Base-by-base conservation (phyloP, 257 asterid genomes). In the Ehretia macrophylla region DNA sequence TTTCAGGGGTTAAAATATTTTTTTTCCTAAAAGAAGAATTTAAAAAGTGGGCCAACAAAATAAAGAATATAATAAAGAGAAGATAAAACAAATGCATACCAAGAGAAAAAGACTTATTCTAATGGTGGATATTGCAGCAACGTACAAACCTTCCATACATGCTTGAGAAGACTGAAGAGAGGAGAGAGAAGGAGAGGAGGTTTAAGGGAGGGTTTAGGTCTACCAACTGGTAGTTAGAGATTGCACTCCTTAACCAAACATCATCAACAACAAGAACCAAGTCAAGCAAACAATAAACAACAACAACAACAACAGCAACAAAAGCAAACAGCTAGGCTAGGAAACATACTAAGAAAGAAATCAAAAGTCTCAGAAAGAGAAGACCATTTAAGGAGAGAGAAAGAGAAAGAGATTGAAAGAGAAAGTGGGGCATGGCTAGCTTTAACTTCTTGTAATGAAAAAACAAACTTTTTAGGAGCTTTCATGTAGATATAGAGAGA, bases 181-280 rank as follows among this genome's bases (percentile, higher is more conserved):
- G 59, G 56, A 56, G 59, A 55, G 32, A 56, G 49, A 18, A 63
- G 59, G 20, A 54, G 65, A 39, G 58, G 60, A 57, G 81, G 86
- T 75, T 77, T 75, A 80, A 78, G 82, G 56, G 74, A 77, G 78
- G 83, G 73, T 77, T 88, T 90, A 79, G 92, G 90, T 90, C 85
- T 65, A 86, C 85, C 97, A 81, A 90, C 97, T 90, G 90, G 97
- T 84, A 69, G 97, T 90, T 89, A 86, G 83, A 77, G 95, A 86
- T 81, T 82, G 94, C 85, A 84, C 81, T 78, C 81, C 84, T 78
- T 80, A 80, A 86, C 95, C 97, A 89, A 83, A 81, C 90, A 79
- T 70, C 82, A 79, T 77, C 76, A 81, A 67, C 72, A 66, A 32
- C 73, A 76, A 70, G 60, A 76, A 74, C 72, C 67, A 81, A 75